Base-by-base conservation (phyloP, 2,329 filamentous ascomycete species). In the Pseudocercospora pini-densiflorae region DNA sequence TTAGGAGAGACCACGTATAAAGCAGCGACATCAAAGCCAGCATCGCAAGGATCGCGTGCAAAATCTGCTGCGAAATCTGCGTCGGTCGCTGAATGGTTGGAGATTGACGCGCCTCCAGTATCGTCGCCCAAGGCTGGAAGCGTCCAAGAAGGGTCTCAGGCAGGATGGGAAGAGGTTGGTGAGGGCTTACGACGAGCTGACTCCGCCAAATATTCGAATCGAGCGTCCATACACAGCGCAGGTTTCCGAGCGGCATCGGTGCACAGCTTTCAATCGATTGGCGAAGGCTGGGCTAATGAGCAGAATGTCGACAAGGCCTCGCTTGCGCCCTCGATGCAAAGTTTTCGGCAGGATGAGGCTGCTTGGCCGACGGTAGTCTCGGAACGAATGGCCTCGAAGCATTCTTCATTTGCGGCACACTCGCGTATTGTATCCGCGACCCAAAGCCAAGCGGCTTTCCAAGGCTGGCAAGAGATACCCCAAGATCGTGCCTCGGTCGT, bases 181-280 rank as follows among this genome's bases (percentile, higher is more conserved):
- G 24, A 29, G 8, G 51, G 14, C 12, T 12, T 31, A 5, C 3
- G n/a, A 19, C 47, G n/a, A 14, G 47, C 47, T 24, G 47, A 9
- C 47, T 51, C 47, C 16, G 51, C 16, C 16, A 55, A 55, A 19
- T 1, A 8, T 31, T 19, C 51, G 51, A n/a, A 9, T 19, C 16
- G 16, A 8, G 16, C 7, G 40, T 43, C 40, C 16, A 8, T 1
- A 16, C 40, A 19, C 40, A 19, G 40, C 16, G n/a, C n/a, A 10
- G 33, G 33, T 36, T 36, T 36, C 12, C 33, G 33, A 36, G 33
- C 33, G 27, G 12, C 14, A 19, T 55, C 51, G 24, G 10, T 31
- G 33, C 27, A 19, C 51, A 59, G 57, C 36, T 47, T 45, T 36
- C 57, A 47, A 6, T 45, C 57, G 19, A n/a, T 59, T 19, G 57